Conservation (phyloP, 495 filamentous ascomycete genomes). For the Hamigera avellanea region DNA sequence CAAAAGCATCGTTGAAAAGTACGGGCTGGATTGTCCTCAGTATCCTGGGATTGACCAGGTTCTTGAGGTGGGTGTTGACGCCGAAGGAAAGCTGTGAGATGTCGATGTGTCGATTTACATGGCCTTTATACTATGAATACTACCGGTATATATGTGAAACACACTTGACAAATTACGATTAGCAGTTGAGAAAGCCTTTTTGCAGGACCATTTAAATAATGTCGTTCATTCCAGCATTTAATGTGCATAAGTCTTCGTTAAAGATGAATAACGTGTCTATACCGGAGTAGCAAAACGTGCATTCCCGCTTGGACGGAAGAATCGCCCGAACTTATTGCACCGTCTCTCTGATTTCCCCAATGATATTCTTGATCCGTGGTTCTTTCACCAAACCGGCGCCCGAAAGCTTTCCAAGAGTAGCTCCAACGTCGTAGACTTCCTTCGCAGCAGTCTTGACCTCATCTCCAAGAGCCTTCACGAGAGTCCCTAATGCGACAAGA, state of each 20-base stretch:
- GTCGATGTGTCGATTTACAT: too few species aligned
- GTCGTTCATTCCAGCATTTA: slow-evolving; percentile 6
- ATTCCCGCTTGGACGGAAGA: too few species aligned
- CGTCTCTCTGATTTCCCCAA: slow-evolving; percentile 29
- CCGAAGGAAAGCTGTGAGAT: slow-evolving; percentile 46
- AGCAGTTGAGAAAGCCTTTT: too few species aligned
- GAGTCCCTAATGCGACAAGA: slow-evolving; percentile 72
- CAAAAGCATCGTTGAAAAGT: slow-evolving; percentile 70
- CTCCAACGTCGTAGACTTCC: slow-evolving; percentile 33
- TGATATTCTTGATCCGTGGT: slow-evolving; percentile 36
- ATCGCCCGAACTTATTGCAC: too few species aligned
- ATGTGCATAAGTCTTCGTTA: slow-evolving; percentile 11
- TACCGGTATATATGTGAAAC: too few species aligned
- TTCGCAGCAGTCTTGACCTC: slow-evolving; percentile 38
- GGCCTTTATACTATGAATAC: too few species aligned
- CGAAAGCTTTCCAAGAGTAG: slow-evolving; percentile 21
- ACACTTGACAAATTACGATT: too few species aligned
- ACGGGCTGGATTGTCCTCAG: slow-evolving; percentile 67
- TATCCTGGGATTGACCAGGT: slow-evolving; percentile 89
- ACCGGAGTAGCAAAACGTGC: not conserved
- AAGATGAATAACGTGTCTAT: slow-evolving; percentile 3
- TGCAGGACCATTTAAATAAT: not conserved
- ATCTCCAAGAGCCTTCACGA: slow-evolving; percentile 34
- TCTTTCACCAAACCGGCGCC: slow-evolving; percentile 31
- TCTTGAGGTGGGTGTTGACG: slow-evolving; percentile 55